Conservation (phyloP, 257 asterid genomes). For the Solanum neorickii region DNA sequence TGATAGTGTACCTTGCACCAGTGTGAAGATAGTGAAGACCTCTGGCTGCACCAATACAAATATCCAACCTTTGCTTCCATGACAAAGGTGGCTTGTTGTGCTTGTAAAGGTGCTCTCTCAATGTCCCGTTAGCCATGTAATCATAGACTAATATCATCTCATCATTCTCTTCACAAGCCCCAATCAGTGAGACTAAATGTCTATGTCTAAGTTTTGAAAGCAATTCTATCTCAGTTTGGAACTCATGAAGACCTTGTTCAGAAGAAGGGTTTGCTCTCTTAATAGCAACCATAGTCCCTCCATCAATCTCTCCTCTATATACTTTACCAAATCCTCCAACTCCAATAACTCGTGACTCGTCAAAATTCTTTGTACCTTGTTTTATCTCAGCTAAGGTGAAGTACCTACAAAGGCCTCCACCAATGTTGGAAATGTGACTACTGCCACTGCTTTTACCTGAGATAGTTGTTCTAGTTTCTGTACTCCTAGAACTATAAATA, state of each 20-base stretch:
- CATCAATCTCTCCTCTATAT: constrained; percentile 46
- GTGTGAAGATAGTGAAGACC: constrained; percentile 57
- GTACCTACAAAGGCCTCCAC: constrained; percentile 45
- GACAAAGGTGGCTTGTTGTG: too few species aligned
- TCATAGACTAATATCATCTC: too few species aligned
- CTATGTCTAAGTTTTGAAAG: constrained; percentile 49
- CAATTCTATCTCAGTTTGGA: constrained; percentile 60
- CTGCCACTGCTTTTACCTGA: constrained; percentile 23
- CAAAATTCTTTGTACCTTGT: constrained; percentile 40
- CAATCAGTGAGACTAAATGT: background rate
- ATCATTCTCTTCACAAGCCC: too few species aligned
- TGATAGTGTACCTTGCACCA: constrained; percentile 61
- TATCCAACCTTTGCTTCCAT: too few species aligned
- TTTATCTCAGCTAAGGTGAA: constrained; percentile 53
- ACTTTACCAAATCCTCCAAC: constrained; percentile 90
- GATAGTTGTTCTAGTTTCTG: constrained; percentile 8
- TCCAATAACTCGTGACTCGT: constrained; percentile 52
- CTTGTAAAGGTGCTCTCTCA: too few species aligned
- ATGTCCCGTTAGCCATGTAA: too few species aligned
- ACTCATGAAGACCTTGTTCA: constrained; percentile 63
- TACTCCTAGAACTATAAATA: constrained; percentile 22
- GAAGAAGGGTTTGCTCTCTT: constrained; percentile 59
- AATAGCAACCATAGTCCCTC: constrained; percentile 38
- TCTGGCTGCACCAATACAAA: too few species aligned
- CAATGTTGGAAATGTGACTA: constrained; percentile 23